Evolutionary conservation across 1,284 basidiomycete species (phyloP).

Genomic region (Ustilago cynodontis): DNA sequence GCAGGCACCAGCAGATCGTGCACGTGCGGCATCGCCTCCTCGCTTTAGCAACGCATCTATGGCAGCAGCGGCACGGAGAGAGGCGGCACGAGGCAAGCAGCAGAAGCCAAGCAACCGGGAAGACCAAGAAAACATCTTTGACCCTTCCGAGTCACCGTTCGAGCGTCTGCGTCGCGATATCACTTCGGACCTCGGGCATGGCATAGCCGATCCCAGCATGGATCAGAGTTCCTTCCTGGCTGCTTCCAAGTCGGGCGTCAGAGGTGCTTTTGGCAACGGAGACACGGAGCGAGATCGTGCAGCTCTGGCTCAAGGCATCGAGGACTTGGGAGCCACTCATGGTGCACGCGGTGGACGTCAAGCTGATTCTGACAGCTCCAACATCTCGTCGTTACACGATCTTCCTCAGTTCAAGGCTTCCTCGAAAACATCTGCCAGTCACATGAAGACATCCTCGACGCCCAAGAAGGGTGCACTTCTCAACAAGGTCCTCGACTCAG

Average conservation of each 20-base stretch:
- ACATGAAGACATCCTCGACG: slow-evolving; percentile 51
- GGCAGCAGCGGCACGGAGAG: slow-evolving; percentile 78
- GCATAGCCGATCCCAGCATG: slow-evolving; percentile 24
- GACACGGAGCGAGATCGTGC: slow-evolving; percentile 37
- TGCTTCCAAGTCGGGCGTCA: slow-evolving; percentile 11
- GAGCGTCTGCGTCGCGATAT: slow-evolving; percentile 73
- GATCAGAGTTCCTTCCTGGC: slow-evolving; percentile 34
- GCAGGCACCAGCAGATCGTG: slow-evolving; percentile 72
- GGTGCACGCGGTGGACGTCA: slow-evolving; percentile 17
- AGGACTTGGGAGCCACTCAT: slow-evolving; percentile 27
- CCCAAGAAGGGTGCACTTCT: slow-evolving; percentile 53
- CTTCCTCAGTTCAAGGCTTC: slow-evolving; percentile 35
- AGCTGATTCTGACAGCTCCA: slow-evolving; percentile 37
- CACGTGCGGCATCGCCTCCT: slow-evolving; percentile 75
- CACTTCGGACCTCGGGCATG: slow-evolving; percentile 36
- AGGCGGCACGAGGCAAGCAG: slow-evolving; percentile 45
- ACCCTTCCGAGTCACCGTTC: slow-evolving; percentile 78
- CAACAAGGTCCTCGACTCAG: slow-evolving; percentile 56
- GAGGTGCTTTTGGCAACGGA: slow-evolving; percentile 2
- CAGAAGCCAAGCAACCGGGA: slow-evolving; percentile 32
- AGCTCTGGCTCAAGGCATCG: slow-evolving; percentile 42
- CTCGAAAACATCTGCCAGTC: slow-evolving; percentile 15
- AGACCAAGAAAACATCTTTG: slow-evolving; percentile 42
- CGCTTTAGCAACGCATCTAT: slow-evolving; percentile 66
- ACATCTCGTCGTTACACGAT: slow-evolving; percentile 37